Evolutionary conservation across 2,329 filamentous ascomycete species (phyloP).

Genomic region (Venturia effusa): DNA sequence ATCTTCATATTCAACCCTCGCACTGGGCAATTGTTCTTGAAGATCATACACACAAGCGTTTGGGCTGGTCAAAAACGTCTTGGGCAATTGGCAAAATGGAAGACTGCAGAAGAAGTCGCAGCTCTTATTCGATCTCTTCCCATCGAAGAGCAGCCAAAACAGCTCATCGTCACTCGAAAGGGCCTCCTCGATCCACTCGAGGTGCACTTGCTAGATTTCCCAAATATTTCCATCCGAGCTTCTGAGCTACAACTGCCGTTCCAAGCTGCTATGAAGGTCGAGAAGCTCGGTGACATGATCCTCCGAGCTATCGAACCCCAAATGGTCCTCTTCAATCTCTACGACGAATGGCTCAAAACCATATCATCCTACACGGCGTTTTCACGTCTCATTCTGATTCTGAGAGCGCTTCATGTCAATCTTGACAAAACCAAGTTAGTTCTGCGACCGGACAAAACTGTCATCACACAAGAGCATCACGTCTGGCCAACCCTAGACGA

Average conservation of each 20-base stretch:
- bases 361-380: conserved; percentile 98
- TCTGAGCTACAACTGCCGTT: conserved; percentile 95
- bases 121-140: conserved; percentile 90
- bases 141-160: conserved; percentile 96
- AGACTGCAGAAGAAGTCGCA: conserved; percentile 98
- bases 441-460: conserved; percentile 88
- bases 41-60: conserved; percentile 98
- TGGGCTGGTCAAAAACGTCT: conserved; percentile 99
- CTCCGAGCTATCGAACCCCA: conserved; percentile 95
- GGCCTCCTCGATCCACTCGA: conserved; percentile 94
- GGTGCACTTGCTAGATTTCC: conserved; percentile 94
- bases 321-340: conserved; percentile 98
- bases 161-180: conserved; percentile 95
- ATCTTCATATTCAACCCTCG: conserved; percentile 99
- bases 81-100: conserved; percentile 97
- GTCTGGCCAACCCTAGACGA: conserved; percentile 94
- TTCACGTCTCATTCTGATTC: conserved; percentile 83
- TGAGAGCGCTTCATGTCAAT: conserved; percentile 93
- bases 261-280: conserved; percentile 99
- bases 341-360: conserved; percentile 97
- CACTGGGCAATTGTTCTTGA: conserved; percentile 93
- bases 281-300: conserved; percentile 99
- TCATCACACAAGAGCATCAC: conserved; percentile 97
- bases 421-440: conserved; percentile 97
- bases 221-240: conserved; percentile 95